Percentiles rank a stretch among this genome's conserved stretches.
Evolutionary conservation across 164 flowering plant species (phyloP).

Genomic region (Dillenia turbinata): DNA sequence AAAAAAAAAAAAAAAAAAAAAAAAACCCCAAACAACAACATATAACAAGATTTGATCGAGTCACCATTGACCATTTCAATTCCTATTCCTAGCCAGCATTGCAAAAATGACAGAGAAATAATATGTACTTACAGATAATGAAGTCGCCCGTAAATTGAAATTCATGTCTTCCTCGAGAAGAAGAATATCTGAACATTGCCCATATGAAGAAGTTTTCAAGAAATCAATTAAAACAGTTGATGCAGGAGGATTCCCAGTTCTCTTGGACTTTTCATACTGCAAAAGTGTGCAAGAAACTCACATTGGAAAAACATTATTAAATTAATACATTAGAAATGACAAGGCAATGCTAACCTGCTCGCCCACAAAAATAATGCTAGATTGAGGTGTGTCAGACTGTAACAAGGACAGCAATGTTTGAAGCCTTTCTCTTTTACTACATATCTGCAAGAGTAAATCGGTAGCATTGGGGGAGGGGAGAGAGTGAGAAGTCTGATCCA

Average conservation of each 20-base stretch:
- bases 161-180: conserved; percentile 87
- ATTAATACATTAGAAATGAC: background rate
- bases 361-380: conserved; percentile 76
- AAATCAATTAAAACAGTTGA: conserved; percentile 51
- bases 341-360: conserved; percentile 62
- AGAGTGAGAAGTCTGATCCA: background rate
- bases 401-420: conserved; percentile 49
- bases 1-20: no score
- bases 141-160: conserved; percentile 73
- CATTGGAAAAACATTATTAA: background rate
- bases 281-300: conserved; percentile 1
- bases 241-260: conserved; percentile 69
- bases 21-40: conserved; percentile 41
- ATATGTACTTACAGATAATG: conserved; percentile 55
- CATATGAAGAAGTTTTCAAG: conserved; percentile 44
- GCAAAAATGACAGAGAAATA: background rate
- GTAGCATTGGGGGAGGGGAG: background rate
- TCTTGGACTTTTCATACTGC: conserved; percentile 93
- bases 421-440: conserved; percentile 40
- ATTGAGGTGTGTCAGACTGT: conserved; percentile 55
- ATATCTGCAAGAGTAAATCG: conserved; percentile 34
- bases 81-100: no score
- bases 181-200: conserved; percentile 38
- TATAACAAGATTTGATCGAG: no score
- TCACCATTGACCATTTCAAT: no score